These are phyloP conservation scores for Cetraspora pellucida DNA, from an alignment of 192 early-diverging fungal species.

Conservation along the genomic window DNA sequence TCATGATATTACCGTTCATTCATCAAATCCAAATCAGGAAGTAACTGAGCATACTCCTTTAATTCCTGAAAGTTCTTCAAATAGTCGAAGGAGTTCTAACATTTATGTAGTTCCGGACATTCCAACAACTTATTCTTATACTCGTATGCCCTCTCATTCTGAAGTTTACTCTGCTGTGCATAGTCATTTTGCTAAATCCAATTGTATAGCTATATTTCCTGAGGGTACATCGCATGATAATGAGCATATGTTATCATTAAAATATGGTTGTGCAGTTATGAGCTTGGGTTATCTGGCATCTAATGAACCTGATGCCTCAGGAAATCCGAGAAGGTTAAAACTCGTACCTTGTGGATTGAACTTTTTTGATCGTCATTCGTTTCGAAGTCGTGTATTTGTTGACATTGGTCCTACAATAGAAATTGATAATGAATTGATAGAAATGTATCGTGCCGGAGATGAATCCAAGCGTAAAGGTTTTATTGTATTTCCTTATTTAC, in stretches of 20 bases:
- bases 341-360: constrained; percentile 49
- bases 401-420: constrained; percentile 41
- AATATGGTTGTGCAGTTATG: constrained; percentile 52
- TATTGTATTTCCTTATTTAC: neutral
- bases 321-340: constrained; percentile 34
- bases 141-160: constrained; percentile 42
- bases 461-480: constrained; percentile 43
- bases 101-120: constrained; percentile 33
- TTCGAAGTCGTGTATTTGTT: constrained; percentile 47
- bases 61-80: constrained; percentile 24
- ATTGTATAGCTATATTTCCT: constrained; percentile 45
- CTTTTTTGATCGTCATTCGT: constrained; percentile 52
- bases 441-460: constrained; percentile 42
- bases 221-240: constrained; percentile 48
- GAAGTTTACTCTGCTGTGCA: constrained; percentile 46
- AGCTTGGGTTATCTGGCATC: constrained; percentile 45
- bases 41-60: constrained; percentile 24
- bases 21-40: constrained; percentile 12
- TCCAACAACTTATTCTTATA: constrained; percentile 41
- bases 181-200: constrained; percentile 43
- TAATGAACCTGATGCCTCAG: constrained; percentile 31
- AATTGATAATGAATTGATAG: constrained; percentile 38
- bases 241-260: constrained; percentile 47
- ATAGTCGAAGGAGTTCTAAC: neutral
- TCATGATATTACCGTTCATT: neutral